Evolutionary conservation across 1,284 basidiomycete genomes (phyloP), one percentile per base, ranked within the genome.

Genomic region (Bjerkandera adusta): DNA sequence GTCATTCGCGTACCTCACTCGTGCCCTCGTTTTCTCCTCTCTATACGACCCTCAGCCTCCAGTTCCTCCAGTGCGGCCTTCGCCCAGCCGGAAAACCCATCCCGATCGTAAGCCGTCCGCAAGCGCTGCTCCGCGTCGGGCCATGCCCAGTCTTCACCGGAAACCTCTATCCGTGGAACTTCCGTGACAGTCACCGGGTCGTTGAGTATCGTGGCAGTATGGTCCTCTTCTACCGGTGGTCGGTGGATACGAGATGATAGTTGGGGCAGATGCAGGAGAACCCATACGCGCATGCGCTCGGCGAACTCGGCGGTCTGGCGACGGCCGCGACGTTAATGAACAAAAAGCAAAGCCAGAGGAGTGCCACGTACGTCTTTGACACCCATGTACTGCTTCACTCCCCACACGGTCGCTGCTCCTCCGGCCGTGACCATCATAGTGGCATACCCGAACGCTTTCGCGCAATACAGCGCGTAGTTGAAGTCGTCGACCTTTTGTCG

Each of bases 251-350:
- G 71, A 0, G 71, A 61, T 0, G 73, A 71, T 11, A 85, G 63
- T 13, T 63, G 53, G 0, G 82, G 81, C 62, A 81, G 68, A 4
- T 67, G 61, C 0, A 59, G 59, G 35, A 72, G 63, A 6, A 83
- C 58, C 4, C 68, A 58, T 3, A 53, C 46, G 13, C 78, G 76
- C 76, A 81, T 79, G 39, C 65, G 63, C 13, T 68, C 62, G 2
- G 73, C 75, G 55, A 85, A 85, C 54, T 83, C 76, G 44, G 71
- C 58, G 0, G 75, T 75, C 82, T 85, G 47, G 18, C 27, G 21
- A 34, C 22, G 37, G n/a, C n/a, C n/a, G n/a, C 35, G 10, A 16
- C 27, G 34, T 44, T 8, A 48, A 26, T 8, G 16, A 8, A 41
- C 4, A 35, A 25, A 24, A 38, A 5, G 15, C 21, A 36, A 21